These are phyloP conservation scores for Graphilbum ipis-grandicollis DNA, from an alignment of 2,329 filamentous ascomycete species.

Conservation along the genomic window DNA sequence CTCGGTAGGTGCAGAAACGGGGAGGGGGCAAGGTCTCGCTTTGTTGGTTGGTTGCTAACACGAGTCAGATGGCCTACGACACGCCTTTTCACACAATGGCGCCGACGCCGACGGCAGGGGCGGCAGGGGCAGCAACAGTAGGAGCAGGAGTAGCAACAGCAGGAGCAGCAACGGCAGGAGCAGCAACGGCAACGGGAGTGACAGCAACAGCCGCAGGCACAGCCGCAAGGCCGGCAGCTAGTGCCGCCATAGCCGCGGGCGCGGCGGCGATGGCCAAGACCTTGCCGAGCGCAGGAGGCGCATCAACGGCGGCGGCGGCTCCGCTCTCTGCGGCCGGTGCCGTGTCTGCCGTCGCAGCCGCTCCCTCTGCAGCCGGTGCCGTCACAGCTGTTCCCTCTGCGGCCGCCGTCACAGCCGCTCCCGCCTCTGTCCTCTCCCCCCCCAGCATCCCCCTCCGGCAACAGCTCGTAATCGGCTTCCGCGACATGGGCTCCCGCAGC, in stretches of 20 bases:
- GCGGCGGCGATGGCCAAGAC: slow-evolving; percentile 9
- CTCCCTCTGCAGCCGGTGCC: background rate
- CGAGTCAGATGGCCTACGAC: slow-evolving; percentile 82
- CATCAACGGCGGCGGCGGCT: slow-evolving; percentile 11
- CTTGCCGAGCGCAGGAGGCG: slow-evolving; percentile 11
- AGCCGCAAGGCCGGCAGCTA: background rate
- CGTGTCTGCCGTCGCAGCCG: background rate
- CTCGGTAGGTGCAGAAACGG: slow-evolving; percentile 43
- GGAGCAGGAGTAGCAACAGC: background rate
- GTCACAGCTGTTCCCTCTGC: slow-evolving; percentile 8
- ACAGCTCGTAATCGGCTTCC: slow-evolving; percentile 73
- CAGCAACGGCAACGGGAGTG: background rate
- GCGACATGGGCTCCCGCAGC: slow-evolving; percentile 81
- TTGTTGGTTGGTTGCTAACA: background rate
- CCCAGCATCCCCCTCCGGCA: slow-evolving; percentile 70
- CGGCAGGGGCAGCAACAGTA: background rate
- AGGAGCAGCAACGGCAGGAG: background rate
- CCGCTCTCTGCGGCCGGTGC: no score
- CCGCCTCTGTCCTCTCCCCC: slow-evolving; percentile 22
- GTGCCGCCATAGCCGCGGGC: background rate
- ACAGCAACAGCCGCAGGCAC: background rate
- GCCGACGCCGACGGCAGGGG: slow-evolving; percentile 6
- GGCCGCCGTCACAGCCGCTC: slow-evolving; percentile 13
- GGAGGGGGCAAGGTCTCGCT: background rate
- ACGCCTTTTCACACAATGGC: slow-evolving; percentile 52